A percentile compares a stretch with the other conserved stretches of the same genome.
Conservation (phyloP, 2,329 filamentous ascomycete species). For the Fusarium piperis region DNA sequence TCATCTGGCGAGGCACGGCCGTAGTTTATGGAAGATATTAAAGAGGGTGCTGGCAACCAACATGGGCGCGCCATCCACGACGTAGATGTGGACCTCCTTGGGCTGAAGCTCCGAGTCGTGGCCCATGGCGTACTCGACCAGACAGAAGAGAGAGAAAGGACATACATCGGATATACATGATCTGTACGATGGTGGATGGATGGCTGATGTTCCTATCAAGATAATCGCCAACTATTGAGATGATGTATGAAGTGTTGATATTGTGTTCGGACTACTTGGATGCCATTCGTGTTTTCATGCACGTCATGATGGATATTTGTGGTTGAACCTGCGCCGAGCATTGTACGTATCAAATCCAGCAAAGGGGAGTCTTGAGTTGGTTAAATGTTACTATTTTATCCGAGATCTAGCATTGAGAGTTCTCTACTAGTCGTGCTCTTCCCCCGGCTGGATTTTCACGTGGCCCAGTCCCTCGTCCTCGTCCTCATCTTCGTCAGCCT, state of each 20-base stretch:
- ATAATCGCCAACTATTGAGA: no score
- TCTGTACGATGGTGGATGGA: no score
- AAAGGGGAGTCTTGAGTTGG: background rate
- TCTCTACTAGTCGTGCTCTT: no score
- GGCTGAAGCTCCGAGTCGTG: conserved; percentile 40
- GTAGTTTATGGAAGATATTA: background rate
- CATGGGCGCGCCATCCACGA: conserved; percentile 48
- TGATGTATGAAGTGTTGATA: background rate
- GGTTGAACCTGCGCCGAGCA: no score
- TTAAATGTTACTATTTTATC: background rate
- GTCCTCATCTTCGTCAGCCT: conserved; percentile 64
- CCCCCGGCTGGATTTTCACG: no score
- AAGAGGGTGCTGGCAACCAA: background rate
- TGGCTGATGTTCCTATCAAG: no score
- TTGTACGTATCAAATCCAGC: background rate
- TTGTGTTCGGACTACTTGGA: no score
- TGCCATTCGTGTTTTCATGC: no score
- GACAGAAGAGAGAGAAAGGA: conserved; percentile 51
- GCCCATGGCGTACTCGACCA: conserved; percentile 51
- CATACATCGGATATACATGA: no score
- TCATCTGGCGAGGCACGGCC: no score
- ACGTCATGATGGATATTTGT: no score
- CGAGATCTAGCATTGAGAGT: background rate
- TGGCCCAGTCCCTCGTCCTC: conserved; percentile 61
- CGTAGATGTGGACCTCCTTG: conserved; percentile 44